Percentiles rank a stretch among this genome's conserved stretches.
phyloP scores from a whole-genome alignment of 1,139 yeast species.

The Entelexis paramagnoliae region DNA sequence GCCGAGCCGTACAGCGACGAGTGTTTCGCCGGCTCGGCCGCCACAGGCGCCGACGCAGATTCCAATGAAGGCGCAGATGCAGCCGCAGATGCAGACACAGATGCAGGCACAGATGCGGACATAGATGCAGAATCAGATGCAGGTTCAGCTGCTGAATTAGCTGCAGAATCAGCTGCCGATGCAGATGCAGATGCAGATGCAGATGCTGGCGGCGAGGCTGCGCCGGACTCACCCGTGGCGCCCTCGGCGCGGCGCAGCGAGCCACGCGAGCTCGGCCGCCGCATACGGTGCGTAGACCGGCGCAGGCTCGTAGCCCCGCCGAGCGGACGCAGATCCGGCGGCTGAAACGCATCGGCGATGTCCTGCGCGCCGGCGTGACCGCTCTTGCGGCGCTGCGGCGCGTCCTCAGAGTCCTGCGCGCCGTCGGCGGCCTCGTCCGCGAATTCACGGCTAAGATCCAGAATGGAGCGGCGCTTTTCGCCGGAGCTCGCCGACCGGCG shows the following conservation, averaged over 20 bases:
- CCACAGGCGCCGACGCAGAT: no score
- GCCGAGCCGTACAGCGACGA: no score
- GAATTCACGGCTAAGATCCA: conserved; percentile 26
- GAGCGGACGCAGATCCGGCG: conserved; percentile 1
- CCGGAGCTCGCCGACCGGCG: conserved; percentile 19
- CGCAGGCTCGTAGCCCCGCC: conserved; percentile 19
- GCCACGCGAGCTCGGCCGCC: conserved; percentile 6
- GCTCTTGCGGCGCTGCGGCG: neutral
- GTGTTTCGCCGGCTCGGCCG: no score
- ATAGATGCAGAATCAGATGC: no score
- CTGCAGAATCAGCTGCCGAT: no score
- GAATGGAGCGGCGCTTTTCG: conserved; percentile 24
- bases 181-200: no score
- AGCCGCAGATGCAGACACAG: no score
- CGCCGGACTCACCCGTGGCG: no score
- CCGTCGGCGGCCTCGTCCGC: conserved; percentile 6
- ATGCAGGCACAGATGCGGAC: no score
- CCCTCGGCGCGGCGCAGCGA: neutral
- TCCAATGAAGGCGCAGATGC: no score
- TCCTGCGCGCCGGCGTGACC: neutral
- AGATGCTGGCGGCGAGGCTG: no score
- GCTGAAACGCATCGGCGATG: neutral
- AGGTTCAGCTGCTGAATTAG: no score
- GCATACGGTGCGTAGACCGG: conserved; percentile 18
- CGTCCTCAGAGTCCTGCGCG: neutral